phyloP scores from a whole-genome alignment of 305 asterid species.

The Fraxinus sp. region DNA sequence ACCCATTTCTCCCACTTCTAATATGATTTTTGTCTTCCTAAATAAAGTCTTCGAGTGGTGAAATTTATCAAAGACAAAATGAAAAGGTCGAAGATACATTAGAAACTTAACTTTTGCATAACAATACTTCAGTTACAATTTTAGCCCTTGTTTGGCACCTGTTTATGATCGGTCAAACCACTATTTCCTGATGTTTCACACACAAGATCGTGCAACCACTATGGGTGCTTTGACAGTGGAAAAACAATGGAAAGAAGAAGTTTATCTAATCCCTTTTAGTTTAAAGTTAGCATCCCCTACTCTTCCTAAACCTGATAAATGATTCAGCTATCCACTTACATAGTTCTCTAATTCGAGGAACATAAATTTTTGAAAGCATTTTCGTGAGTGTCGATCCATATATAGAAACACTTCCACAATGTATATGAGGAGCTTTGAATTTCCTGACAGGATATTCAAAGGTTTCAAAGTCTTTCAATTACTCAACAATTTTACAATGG shows the following conservation, averaged over 20 bases:
- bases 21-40: not conserved
- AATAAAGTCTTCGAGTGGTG: not conserved
- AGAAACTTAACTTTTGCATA: not conserved
- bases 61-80: not conserved
- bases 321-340: not conserved
- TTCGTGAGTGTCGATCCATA: not conserved
- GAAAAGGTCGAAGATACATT: not conserved
- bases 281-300: not conserved
- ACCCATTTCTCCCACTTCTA: not conserved
- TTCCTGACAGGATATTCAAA: not conserved
- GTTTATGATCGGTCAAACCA: not conserved
- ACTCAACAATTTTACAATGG: not conserved
- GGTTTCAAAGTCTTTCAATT: not conserved
- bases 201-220: not conserved
- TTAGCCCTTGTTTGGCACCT: not conserved
- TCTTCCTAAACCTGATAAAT: not conserved
- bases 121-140: not conserved
- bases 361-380: not conserved
- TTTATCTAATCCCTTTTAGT: not conserved
- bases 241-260: not conserved
- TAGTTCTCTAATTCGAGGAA: not conserved
- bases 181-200: not conserved
- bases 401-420: not conserved
- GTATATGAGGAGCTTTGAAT: not conserved
- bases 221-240: not conserved